A percentile compares a stretch with the other conserved stretches of the same genome.
phyloP scores from a whole-genome alignment of 371 early-diverging fungal species.

The Phascolomyces articulosus region DNA sequence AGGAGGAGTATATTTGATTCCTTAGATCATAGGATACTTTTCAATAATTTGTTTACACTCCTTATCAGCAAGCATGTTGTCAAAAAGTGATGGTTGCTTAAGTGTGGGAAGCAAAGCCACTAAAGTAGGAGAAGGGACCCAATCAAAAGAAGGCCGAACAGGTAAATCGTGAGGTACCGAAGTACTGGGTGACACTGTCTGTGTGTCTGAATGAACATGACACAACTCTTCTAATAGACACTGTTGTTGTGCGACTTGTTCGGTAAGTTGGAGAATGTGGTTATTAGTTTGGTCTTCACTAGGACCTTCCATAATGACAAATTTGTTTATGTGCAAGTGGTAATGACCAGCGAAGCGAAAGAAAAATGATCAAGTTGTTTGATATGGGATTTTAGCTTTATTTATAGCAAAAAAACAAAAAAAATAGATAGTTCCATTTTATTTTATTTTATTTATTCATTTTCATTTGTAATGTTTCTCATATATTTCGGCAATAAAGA shows the following conservation, averaged over 20 bases:
- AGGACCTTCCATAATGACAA: background rate
- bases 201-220: background rate
- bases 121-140: background rate
- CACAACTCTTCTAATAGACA: background rate
- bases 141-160: slow-evolving; percentile 11
- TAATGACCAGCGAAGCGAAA: slow-evolving; percentile 8
- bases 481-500: background rate
- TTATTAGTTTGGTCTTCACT: background rate
- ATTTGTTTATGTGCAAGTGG: background rate
- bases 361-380: slow-evolving; percentile 4
- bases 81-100: background rate
- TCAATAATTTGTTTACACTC: slow-evolving; percentile 10
- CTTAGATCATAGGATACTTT: background rate
- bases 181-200: background rate
- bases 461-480: background rate
- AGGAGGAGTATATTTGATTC: slow-evolving; percentile 5
- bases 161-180: slow-evolving; percentile 6
- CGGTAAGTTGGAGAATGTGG: background rate
- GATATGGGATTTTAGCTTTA: background rate
- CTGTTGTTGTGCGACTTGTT: slow-evolving; percentile 7
- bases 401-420: slow-evolving; percentile 5
- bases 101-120: background rate
- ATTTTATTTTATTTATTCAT: background rate
- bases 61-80: background rate
- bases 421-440: too few relatives aligned